Base-by-base conservation (phyloP, 2,329 filamentous ascomycete genomes). In the Cyphellophora attinorum region DNA sequence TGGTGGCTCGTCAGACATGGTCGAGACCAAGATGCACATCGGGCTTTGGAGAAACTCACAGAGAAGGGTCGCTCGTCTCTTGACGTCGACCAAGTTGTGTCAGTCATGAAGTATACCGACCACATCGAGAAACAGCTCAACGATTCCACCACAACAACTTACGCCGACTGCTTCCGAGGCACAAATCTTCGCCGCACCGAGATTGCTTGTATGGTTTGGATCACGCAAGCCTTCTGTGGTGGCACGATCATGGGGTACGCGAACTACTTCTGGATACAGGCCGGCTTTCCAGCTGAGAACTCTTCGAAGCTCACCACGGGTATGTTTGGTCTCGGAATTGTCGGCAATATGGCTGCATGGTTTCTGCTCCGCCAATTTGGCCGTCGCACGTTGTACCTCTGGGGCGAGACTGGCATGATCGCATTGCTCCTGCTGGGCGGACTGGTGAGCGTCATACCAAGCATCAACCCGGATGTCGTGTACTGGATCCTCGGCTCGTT, bases 321-420 rank as follows among this genome's bases (percentile, higher is more conserved):
- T 1, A 63, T 66, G 29, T 51, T 51, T 42, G 74, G 65, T 35
- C 74, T 81, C 49, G 67, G 65, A 10, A 62, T 68, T 34, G 52
- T 68, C 5, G 70, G 68, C 3, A 71, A 67, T 3, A 27, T 55
- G 2, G 34, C 50, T 6, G 48, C 51, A 12, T 54, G 52, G 47
- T 49, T 52, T 37, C 33, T 53, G 5, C 0, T 55, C 61, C 1
- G 36, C 4, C 27, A 17, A 0, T 48, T 59, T 13, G 61, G 61
- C 5, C 54, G 62, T 5, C 57, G 62, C 6, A 57, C 51, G 2
- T 41, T 64, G 1, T 63, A 61, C 42, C 40, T 60, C 6, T 29
- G 50, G 64, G 29, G 53, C 1, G 40, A 6, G 93, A 78, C 72
- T 93, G 3, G 65, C 93, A 49, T 56, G 6, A 44, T 42, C 15